Evolutionary conservation across 169 alveolate species (phyloP).

Genomic region (Plasmodium gaboni): DNA sequence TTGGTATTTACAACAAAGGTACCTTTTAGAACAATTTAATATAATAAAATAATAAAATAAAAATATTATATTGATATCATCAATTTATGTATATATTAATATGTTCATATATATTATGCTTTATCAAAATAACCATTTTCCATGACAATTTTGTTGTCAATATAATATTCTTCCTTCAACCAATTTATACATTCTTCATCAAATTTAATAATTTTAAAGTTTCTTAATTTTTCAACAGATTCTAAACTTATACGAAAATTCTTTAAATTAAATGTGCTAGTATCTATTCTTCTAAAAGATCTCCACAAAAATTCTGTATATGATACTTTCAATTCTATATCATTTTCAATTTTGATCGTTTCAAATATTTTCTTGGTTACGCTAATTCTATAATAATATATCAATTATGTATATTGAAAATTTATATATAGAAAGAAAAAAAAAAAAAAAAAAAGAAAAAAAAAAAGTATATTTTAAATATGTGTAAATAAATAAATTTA

Average conservation of each 20-base stretch:
- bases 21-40: constrained; percentile 23
- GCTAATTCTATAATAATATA: constrained; percentile 4
- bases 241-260: constrained; percentile 20
- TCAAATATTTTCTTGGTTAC: constrained; percentile 57
- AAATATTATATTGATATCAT: no score
- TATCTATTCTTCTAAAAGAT: constrained; percentile 64
- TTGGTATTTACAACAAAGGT: constrained; percentile 26
- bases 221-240: constrained; percentile 41
- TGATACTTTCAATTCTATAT: constrained; percentile 62
- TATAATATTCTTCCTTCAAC: constrained; percentile 65
- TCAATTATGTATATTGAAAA: neutral
- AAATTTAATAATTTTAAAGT: constrained; percentile 53
- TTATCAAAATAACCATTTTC: constrained; percentile 53
- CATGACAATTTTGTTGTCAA: constrained; percentile 37
- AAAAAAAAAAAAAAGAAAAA: neutral
- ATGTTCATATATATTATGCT: neutral
- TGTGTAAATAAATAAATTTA: neutral
- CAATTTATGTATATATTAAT: neutral
- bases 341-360: constrained; percentile 65
- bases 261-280: constrained; percentile 27
- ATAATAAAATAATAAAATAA: neutral
- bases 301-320: constrained; percentile 76
- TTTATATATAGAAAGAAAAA: neutral
- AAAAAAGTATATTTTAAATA: neutral
- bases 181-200: constrained; percentile 76